Conservation (phyloP, 331 rosid genomes). For the Malus hybrid region DNA sequence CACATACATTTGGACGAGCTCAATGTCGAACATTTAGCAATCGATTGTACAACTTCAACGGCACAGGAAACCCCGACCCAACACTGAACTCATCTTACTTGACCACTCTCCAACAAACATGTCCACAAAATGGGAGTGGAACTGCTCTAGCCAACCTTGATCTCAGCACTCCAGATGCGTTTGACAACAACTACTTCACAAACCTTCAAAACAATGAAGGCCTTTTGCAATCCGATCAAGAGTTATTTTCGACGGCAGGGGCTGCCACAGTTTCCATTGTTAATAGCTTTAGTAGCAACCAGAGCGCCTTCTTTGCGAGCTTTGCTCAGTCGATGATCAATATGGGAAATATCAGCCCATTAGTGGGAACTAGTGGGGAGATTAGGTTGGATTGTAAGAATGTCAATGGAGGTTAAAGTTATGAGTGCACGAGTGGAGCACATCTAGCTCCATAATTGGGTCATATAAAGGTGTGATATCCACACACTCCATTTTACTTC, state of each 20-base stretch:
- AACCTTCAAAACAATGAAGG: conserved; percentile 50
- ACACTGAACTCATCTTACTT: conserved; percentile 42
- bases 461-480: neutral
- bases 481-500: no score
- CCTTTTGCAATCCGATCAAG: conserved; percentile 73
- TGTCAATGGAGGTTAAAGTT: conserved; percentile 40
- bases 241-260: conserved; percentile 47
- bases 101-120: conserved; percentile 40
- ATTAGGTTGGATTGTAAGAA: conserved; percentile 58
- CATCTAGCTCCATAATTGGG: neutral
- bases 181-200: conserved; percentile 55
- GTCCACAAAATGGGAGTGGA: conserved; percentile 53
- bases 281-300: conserved; percentile 45
- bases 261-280: conserved; percentile 47
- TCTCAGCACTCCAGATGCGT: conserved; percentile 38
- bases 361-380: conserved; percentile 56
- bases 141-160: conserved; percentile 47
- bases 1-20: conserved; percentile 76
- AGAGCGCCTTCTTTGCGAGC: conserved; percentile 51
- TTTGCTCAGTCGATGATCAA: conserved; percentile 68
- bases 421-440: neutral
- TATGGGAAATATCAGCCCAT: conserved; percentile 65
- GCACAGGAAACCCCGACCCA: conserved; percentile 52
- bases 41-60: conserved; percentile 57
- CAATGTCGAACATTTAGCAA: conserved; percentile 48